Conservation (phyloP, 345 rosid genomes). For the Populus davidiana region DNA sequence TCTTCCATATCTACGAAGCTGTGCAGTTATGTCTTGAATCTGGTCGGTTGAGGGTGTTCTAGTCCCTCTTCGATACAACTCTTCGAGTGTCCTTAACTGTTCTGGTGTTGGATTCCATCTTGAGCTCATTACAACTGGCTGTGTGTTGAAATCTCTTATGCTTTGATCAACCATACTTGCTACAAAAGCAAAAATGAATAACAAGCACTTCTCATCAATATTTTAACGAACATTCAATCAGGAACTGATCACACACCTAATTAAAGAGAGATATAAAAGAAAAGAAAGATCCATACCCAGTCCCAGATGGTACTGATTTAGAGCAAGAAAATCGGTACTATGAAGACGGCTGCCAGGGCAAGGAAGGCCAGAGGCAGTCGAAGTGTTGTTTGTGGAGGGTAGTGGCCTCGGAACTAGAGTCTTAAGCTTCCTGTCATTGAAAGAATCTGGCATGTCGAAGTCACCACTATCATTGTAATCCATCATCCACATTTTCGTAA, state of each 20-base stretch:
- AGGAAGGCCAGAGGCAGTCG: conserved; percentile 21
- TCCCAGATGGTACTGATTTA: conserved; percentile 55
- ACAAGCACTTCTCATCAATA: neutral
- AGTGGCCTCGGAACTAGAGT: conserved; percentile 76
- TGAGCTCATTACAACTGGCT: conserved; percentile 69
- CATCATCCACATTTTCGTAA: conserved; percentile 78
- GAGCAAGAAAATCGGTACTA: conserved; percentile 45
- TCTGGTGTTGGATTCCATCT: conserved; percentile 97
- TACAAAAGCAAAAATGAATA: neutral
- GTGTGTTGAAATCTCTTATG: conserved; percentile 60
- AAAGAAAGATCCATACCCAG: conserved; percentile 26
- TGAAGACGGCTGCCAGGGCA: conserved; percentile 33
- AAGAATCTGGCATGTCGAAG: conserved; percentile 55
- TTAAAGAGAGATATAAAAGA: neutral
- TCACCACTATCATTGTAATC: conserved; percentile 73
- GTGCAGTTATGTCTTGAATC: conserved; percentile 82
- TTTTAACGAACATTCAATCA: neutral
- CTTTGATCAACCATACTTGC: conserved; percentile 51
- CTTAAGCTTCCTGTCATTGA: conserved; percentile 63
- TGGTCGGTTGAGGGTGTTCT: conserved; percentile 91
- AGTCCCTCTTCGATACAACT: conserved; percentile 72
- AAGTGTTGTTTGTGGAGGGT: conserved; percentile 33
- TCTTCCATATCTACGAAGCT: conserved; percentile 80
- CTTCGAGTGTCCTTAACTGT: conserved; percentile 83
- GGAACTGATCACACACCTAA: no score